phyloP scores from a whole-genome alignment of 176 grass and related monocot genomes.

The Zea mays region DNA sequence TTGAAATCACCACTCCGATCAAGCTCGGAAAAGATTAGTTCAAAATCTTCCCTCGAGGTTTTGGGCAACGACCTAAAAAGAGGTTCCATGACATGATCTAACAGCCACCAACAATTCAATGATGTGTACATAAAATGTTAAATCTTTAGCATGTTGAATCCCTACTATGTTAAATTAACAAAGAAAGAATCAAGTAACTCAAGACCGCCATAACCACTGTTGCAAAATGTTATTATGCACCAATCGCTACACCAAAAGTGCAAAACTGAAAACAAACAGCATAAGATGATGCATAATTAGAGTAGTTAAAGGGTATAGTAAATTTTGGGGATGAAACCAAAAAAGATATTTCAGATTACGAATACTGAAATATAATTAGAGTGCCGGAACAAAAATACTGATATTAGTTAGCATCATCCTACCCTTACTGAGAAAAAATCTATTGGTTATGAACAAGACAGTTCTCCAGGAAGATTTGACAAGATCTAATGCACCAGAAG shows the following conservation, averaged over 20 bases:
- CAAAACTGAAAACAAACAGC: neutral
- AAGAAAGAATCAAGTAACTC: neutral
- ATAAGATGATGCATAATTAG: conserved; percentile 14
- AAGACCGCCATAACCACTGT: neutral
- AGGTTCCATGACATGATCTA: conserved; percentile 37
- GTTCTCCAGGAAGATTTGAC: conserved; percentile 5
- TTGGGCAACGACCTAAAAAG: conserved; percentile 83
- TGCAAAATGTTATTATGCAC: neutral
- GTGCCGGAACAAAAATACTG: conserved; percentile 14
- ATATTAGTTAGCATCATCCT: neutral
- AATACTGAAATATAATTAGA: neutral
- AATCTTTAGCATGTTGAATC: conserved; percentile 3
- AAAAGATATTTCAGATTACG: neutral
- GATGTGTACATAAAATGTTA: conserved; percentile 22
- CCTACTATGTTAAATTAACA: conserved; percentile 2
- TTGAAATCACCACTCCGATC: conserved; percentile 98
- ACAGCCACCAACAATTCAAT: conserved; percentile 28
- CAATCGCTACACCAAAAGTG: neutral
- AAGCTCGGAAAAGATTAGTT: conserved; percentile 88
- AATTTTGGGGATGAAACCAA: conserved; percentile 3
- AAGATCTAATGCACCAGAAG: conserved; percentile 19
- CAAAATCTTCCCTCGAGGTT: conserved; percentile 95
- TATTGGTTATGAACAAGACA: neutral
- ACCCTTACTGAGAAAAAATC: neutral
- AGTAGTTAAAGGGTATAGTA: neutral